Evolutionary conservation across 116 monocot species (phyloP), one percentile per base, ranked within the genome.

Genomic region (Dioscorea cayenensis): DNA sequence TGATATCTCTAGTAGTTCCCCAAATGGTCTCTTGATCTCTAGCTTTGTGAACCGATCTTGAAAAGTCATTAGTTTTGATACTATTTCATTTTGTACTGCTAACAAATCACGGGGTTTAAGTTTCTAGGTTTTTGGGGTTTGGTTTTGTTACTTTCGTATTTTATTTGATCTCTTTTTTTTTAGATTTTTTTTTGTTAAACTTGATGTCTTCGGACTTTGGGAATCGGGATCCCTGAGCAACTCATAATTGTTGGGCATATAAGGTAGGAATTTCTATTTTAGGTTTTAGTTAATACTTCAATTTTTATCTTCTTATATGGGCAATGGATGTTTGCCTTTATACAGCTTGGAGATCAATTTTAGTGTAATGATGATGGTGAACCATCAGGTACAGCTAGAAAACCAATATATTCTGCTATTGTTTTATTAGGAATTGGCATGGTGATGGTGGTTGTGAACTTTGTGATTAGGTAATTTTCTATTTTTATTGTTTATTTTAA

Each of bases 371-470:
- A 95, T 84, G 95, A 95, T 69, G 95, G 92, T 11, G 92, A 92
- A 69, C 95, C 92, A 38, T 92, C 92, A 38, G 89, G 89, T 72
- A 92, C 89, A 17, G 89, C 95, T 69, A 92, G 95, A 35, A 95
- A 84, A 67, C 95, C 92, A 5, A 92, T 95, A 78, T 96, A 96
- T 79, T 96, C 92, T 70, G 89, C 90, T 12, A 92, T 96, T 64
- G 71, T 73, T 71, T 87, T 92, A 0, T 90, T 92, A 21, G 90
- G 92, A 48, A 63, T 92, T 76, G 95, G 92, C 73, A 96, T 92
- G 95, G 85, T 92, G 68, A 92, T 96, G 90, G 95, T 96, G 63
- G 92, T 96, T 65, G 87, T n/a, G n/a, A n/a, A n/a, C n/a, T n/a
- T n/a, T n/a, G n/a, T 96, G 28, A 96, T 88, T 69, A 96, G 92